Evolutionary conservation across 1,139 yeast genomes (phyloP).

Genomic region (Suhomyces taliae): DNA sequence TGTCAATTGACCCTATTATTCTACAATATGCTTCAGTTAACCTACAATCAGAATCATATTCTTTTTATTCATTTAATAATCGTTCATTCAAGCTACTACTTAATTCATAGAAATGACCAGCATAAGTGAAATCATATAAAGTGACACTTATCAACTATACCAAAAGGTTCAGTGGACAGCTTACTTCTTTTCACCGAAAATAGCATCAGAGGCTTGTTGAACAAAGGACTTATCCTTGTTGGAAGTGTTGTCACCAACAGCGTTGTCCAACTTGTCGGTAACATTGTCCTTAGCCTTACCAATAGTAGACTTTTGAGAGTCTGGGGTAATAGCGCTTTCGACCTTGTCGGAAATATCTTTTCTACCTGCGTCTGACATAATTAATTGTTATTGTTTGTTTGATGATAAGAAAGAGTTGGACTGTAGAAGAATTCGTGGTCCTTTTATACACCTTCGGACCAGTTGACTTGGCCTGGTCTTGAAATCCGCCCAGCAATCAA

Average conservation of each 20-base stretch:
- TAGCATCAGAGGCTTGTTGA: conserved; percentile 64
- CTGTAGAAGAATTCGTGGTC: not conserved
- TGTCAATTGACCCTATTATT: too few relatives aligned
- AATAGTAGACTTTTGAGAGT: conserved; percentile 60
- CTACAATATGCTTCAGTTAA: too few relatives aligned
- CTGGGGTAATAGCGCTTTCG: conserved; percentile 69
- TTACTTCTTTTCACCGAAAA: conserved; percentile 20
- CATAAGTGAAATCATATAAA: too few relatives aligned
- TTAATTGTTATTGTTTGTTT: conserved; percentile 7
- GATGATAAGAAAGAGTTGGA: not conserved
- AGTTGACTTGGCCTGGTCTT: not conserved
- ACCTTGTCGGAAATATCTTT: conserved; percentile 70
- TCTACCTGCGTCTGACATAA: conserved; percentile 78
- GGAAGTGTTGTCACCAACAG: conserved; percentile 60
- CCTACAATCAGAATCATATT: too few relatives aligned
- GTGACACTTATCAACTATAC: too few relatives aligned
- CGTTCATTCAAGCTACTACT: not conserved
- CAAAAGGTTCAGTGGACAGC: not conserved
- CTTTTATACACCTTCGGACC: conserved; percentile 5
- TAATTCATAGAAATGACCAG: not conserved
- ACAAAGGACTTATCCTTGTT: conserved; percentile 63
- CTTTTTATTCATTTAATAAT: too few relatives aligned
- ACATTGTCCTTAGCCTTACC: conserved; percentile 72
- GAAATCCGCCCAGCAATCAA: not conserved
- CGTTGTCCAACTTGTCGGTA: conserved; percentile 64